phyloP scores from a whole-genome alignment of 179 eudicot species.

The Silene noctiflora region DNA sequence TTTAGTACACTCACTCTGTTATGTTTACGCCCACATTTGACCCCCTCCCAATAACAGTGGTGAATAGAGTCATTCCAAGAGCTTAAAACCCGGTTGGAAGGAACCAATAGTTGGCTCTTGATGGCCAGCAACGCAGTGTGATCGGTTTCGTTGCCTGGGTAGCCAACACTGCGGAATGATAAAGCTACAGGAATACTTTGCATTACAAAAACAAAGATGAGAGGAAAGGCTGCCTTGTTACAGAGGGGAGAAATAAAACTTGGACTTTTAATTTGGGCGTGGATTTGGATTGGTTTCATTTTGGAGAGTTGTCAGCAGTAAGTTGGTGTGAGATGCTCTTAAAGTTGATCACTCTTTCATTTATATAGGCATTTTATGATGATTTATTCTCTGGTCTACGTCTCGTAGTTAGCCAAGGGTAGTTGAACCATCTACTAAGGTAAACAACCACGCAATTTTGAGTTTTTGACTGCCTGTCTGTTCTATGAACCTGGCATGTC shows the following conservation, averaged over 20 bases:
- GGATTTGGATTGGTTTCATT: not conserved
- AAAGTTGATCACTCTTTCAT: not conserved
- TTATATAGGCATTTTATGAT: not conserved
- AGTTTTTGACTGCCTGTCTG: too few relatives aligned
- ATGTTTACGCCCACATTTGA: conserved; percentile 15
- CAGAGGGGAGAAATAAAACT: too few relatives aligned
- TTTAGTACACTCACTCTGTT: conserved; percentile 13
- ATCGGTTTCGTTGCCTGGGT: conserved; percentile 12
- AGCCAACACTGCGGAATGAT: not conserved
- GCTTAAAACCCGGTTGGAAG: not conserved
- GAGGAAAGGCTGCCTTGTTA: not conserved
- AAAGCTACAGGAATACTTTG: not conserved
- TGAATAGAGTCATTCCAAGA: conserved; percentile 22
- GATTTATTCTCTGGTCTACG: too few relatives aligned
- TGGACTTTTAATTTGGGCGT: not conserved
- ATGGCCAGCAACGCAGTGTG: conserved; percentile 18
- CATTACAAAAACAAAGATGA: not conserved
- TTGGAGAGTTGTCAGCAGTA: too few relatives aligned
- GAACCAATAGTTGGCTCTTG: conserved; percentile 13
- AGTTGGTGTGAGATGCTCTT: not conserved
- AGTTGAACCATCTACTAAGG: too few relatives aligned
- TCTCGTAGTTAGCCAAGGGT: too few relatives aligned
- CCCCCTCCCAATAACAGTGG: conserved; percentile 28
- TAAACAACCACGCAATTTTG: too few relatives aligned
- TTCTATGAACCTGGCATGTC: too few relatives aligned